Conservation (phyloP, 768 basidiomycete genomes). For the Boletus tylopilopsis region DNA sequence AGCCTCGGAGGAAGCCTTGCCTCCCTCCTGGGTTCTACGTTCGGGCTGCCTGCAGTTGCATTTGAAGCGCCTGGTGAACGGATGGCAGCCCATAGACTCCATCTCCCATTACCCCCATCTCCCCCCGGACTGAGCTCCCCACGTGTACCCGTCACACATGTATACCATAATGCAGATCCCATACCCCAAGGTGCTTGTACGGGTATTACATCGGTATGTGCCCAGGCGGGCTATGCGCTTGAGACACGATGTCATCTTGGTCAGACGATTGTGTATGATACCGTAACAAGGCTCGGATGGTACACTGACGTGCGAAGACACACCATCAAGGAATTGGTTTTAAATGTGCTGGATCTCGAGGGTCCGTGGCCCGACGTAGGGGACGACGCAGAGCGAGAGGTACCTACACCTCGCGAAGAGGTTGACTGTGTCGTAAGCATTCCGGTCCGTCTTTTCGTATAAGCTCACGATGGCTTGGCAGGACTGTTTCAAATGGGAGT, state of each 20-base stretch:
- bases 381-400: conserved; percentile 40
- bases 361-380: conserved; percentile 36
- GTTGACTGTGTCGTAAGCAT: conserved; percentile 56
- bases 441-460: background rate
- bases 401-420: conserved; percentile 59
- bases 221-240: conserved; percentile 62
- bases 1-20: conserved; percentile 65
- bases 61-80: conserved; percentile 67
- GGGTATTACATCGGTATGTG: conserved; percentile 48
- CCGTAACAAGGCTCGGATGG: conserved; percentile 62
- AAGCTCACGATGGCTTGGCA: conserved; percentile 25
- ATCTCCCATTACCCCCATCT: conserved; percentile 52
- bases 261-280: conserved; percentile 61
- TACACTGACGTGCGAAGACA: conserved; percentile 53
- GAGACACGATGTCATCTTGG: conserved; percentile 64
- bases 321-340: conserved; percentile 51
- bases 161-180: conserved; percentile 71
- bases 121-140: conserved; percentile 8
- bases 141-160: conserved; percentile 37
- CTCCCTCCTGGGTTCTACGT: conserved; percentile 59
- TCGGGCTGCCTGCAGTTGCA: conserved; percentile 60
- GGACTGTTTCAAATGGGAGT: conserved; percentile 83
- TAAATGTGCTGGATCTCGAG: conserved; percentile 48
- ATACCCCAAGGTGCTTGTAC: conserved; percentile 60
- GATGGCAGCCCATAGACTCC: conserved; percentile 56